phyloP scores from a whole-genome alignment of 2,329 filamentous ascomycete genomes.

The Rhinocladiella similis region DNA sequence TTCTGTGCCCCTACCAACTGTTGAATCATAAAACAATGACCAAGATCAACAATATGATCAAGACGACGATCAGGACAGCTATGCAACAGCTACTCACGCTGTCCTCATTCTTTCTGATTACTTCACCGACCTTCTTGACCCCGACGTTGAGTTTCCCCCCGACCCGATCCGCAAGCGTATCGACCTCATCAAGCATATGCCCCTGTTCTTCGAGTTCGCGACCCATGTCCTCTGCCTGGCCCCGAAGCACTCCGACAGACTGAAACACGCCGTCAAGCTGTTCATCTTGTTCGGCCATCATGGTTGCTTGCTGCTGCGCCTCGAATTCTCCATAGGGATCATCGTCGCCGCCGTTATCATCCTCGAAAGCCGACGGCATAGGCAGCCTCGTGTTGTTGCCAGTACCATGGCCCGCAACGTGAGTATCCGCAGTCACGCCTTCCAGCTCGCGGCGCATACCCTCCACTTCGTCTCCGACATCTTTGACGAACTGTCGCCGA shows the following conservation, averaged over 20 bases:
- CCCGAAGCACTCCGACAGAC: slow-evolving; percentile 85
- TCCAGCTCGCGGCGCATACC: slow-evolving; percentile 83
- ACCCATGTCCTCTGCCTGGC: slow-evolving; percentile 94
- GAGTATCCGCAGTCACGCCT: slow-evolving; percentile 44
- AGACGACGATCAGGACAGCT: slow-evolving; percentile 28
- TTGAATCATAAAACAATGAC: slow-evolving; percentile 61
- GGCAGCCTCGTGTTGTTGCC: slow-evolving; percentile 11
- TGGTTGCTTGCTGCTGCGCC: slow-evolving; percentile 83
- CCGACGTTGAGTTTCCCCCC: slow-evolving; percentile 82
- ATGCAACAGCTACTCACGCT: slow-evolving; percentile 22
- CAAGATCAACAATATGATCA: slow-evolving; percentile 78
- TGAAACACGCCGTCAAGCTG: slow-evolving; percentile 89
- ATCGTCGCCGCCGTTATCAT: slow-evolving; percentile 50
- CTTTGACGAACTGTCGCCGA: slow-evolving; percentile 77
- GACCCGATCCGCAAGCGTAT: slow-evolving; percentile 81
- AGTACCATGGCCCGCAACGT: slow-evolving; percentile 37
- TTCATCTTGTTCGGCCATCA: slow-evolving; percentile 94
- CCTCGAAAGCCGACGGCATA: slow-evolving; percentile 26
- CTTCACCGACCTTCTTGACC: slow-evolving; percentile 79
- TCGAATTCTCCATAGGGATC: slow-evolving; percentile 80
- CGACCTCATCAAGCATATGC: slow-evolving; percentile 83
- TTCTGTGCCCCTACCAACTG: neutral
- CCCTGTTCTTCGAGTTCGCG: slow-evolving; percentile 92
- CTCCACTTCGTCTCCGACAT: slow-evolving; percentile 85
- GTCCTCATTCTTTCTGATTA: slow-evolving; percentile 92